phyloP scores from a whole-genome alignment of 139 green algal species.

The Pleodorina starrii region DNA sequence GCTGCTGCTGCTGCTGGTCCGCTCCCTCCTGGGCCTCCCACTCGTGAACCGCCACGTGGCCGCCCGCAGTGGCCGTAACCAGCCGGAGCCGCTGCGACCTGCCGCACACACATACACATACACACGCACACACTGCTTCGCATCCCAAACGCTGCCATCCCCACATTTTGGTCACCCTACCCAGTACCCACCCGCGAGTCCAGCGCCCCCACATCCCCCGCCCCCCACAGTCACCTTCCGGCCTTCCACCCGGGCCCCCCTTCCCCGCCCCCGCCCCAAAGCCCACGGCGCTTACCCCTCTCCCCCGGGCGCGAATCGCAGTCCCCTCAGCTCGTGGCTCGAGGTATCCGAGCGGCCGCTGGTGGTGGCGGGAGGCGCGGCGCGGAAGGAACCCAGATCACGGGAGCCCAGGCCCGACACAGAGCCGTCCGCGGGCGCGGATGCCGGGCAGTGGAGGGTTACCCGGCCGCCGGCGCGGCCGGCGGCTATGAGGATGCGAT shows the following conservation, averaged over 20 bases:
- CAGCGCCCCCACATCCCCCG: too few species aligned
- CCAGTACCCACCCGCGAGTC: too few species aligned
- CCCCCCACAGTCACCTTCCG: not conserved
- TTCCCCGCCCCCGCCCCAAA: not conserved
- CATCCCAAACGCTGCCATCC: too few species aligned
- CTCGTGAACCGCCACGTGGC: slow-evolving; percentile 16
- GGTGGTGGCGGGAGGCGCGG: slow-evolving; percentile 29
- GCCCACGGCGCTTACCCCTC: not conserved
- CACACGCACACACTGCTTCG: too few species aligned
- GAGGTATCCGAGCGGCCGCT: slow-evolving; percentile 15
- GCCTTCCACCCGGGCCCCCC: not conserved
- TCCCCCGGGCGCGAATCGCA: not conserved
- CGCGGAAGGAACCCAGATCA: slow-evolving; percentile 26
- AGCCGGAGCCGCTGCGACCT: not conserved
- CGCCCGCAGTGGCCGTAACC: not conserved
- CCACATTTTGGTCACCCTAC: too few species aligned
- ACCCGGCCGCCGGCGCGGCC: slow-evolving; percentile 14
- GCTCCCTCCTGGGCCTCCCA: not conserved
- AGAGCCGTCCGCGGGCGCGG: not conserved
- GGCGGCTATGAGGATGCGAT: slow-evolving; percentile 3
- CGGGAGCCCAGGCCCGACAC: not conserved
- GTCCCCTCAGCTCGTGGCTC: not conserved
- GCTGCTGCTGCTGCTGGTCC: not conserved
- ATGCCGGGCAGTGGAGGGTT: slow-evolving; percentile 11
- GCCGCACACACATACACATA: too few species aligned